Percentiles rank a stretch among this genome's conserved stretches.
Conservation (phyloP, 306 rosid genomes). For the Vachellia collinsii region DNA sequence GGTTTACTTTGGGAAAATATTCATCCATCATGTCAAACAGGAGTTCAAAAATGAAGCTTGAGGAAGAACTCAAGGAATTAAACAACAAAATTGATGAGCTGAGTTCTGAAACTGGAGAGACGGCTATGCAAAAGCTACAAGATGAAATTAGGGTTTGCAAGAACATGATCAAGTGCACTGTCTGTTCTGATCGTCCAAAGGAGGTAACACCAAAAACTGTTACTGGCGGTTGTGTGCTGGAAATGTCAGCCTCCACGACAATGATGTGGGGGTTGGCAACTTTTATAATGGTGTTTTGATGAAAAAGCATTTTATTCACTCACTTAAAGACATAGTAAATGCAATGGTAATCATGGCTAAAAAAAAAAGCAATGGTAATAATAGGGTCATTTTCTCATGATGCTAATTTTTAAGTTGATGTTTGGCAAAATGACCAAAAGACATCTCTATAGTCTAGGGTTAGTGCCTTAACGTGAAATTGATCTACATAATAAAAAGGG, state of each 20-base stretch:
- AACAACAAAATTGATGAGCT: conserved; percentile 64
- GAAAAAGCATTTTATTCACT: neutral
- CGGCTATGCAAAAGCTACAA: conserved; percentile 81
- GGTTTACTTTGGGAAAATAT: neutral
- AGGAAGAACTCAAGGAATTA: conserved; percentile 75
- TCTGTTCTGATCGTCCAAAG: conserved; percentile 93
- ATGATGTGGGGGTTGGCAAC: neutral
- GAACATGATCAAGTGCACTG: conserved; percentile 86
- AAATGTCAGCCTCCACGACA: neutral
- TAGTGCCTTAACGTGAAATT: neutral
- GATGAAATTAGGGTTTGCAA: conserved; percentile 81
- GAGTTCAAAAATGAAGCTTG: conserved; percentile 65
- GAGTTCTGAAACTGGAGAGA: conserved; percentile 79
- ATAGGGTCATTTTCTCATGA: neutral
- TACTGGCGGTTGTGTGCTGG: neutral
- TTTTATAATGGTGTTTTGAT: neutral
- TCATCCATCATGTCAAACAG: conserved; percentile 50
- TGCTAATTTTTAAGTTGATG: neutral
- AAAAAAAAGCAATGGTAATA: neutral
- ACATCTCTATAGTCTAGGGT: too few species aligned
- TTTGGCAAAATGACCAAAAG: too few species aligned
- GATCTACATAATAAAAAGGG: neutral
- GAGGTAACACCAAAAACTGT: conserved; percentile 60
- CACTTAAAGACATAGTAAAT: neutral
- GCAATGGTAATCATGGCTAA: too few species aligned